Evolutionary conservation across 305 asterid species (phyloP).

Genomic region (Fraxinus latifolia): DNA sequence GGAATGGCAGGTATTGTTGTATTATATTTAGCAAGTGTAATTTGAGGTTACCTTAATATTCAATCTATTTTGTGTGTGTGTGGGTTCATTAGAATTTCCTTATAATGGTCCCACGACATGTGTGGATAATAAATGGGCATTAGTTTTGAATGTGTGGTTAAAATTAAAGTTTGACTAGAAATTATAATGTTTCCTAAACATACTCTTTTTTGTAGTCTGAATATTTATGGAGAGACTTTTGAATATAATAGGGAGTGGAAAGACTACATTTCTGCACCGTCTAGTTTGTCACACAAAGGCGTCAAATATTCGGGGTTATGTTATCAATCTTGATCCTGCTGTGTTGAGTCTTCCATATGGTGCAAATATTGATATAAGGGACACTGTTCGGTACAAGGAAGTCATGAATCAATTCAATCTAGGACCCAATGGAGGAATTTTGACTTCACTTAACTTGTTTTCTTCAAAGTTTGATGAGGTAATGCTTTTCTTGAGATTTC

Average conservation of each 20-base stretch:
- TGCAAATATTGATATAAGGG: conserved; percentile 91
- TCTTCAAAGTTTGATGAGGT: conserved; percentile 92
- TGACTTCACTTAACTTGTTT: conserved; percentile 85
- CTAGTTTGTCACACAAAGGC: conserved; percentile 74
- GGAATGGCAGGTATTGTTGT: conserved; percentile 85
- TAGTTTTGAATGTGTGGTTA: background rate
- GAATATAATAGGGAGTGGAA: conserved; percentile 66
- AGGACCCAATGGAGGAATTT: conserved; percentile 95
- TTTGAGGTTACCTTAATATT: background rate
- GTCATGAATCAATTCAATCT: conserved; percentile 93
- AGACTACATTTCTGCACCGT: conserved; percentile 82
- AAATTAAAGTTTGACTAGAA: background rate
- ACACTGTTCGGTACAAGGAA: conserved; percentile 88
- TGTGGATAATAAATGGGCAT: background rate
- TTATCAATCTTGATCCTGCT: conserved; percentile 90
- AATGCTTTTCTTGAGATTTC: conserved; percentile 9
- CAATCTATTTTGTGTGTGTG: background rate
- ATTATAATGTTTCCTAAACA: background rate
- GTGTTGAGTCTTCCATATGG: conserved; percentile 83
- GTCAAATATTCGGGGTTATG: conserved; percentile 71
- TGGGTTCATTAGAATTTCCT: background rate
- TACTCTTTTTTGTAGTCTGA: conserved; percentile 5
- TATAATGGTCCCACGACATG: background rate
- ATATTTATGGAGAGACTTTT: background rate
- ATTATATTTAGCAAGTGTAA: background rate